phyloP scores from a whole-genome alignment of 2,329 filamentous ascomycete genomes.

The Phialophora verrucosa region DNA sequence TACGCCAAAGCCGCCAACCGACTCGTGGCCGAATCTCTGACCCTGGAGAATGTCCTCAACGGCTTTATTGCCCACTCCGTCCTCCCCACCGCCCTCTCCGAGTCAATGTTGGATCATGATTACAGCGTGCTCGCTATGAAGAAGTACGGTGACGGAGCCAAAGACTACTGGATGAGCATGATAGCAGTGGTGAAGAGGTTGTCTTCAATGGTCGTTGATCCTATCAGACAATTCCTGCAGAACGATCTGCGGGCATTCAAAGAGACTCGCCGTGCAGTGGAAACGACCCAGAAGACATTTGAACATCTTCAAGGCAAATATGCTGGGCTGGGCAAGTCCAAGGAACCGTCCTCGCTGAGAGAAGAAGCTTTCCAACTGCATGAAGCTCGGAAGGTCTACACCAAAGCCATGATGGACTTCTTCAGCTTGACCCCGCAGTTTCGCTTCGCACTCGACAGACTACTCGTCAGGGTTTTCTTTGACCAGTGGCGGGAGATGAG shows the following conservation, averaged over 20 bases:
- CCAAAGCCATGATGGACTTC: constrained; percentile 92
- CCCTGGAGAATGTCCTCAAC: constrained; percentile 80
- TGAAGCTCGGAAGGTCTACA: constrained; percentile 86
- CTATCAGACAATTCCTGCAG: constrained; percentile 76
- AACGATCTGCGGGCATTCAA: constrained; percentile 85
- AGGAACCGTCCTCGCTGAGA: constrained; percentile 86
- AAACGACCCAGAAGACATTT: constrained; percentile 80
- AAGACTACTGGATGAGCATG: constrained; percentile 84
- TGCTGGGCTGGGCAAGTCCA: constrained; percentile 83
- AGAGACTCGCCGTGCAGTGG: constrained; percentile 76
- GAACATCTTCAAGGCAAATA: constrained; percentile 83
- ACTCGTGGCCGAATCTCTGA: constrained; percentile 68
- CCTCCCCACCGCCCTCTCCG: constrained; percentile 75
- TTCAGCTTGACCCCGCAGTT: constrained; percentile 86
- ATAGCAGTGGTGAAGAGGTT: constrained; percentile 76
- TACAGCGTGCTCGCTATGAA: constrained; percentile 88
- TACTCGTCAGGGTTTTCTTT: constrained; percentile 81
- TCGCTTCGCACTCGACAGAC: constrained; percentile 79
- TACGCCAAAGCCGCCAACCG: constrained; percentile 68
- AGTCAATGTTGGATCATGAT: constrained; percentile 90
- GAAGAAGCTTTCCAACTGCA: constrained; percentile 97
- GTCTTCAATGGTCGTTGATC: constrained; percentile 78
- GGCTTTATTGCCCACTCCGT: constrained; percentile 75
- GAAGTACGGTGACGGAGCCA: constrained; percentile 80
- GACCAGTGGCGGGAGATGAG: constrained; percentile 91